Evolutionary conservation across 129 eudicot species (phyloP), one percentile per base, ranked within the genome.

Genomic region (Smallanthus sonchifolius): DNA sequence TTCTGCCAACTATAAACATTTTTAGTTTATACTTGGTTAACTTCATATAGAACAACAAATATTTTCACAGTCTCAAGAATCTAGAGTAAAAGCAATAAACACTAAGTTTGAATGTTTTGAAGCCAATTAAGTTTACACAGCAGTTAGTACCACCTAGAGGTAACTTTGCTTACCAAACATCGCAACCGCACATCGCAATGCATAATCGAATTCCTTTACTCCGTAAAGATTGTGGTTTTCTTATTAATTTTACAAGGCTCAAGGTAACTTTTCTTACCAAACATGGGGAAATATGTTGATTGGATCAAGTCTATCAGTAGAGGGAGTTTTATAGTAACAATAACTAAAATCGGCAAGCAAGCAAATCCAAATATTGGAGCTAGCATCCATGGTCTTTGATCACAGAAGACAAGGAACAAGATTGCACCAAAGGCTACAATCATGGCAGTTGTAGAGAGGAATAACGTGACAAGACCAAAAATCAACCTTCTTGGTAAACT

Each of bases 321-420:
- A 1, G 79, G 79, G 20, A 36, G 40, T 37, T 65, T 61, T 20
- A 75, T 5, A 20, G 14, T 8, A 13, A 20, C 54, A 5, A 39
- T 66, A 16, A 61, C 28, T 4, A 13, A 66, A 45, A 77, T 63
- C 0, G 76, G 64, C 28, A 69, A 72, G 61, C 39, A 48, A 64
- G 73, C 52, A 16, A 49, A 36, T 65, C 2, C 43, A 64, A 7
- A 20, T 14, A 75, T 7, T 13, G 64, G 63, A 45, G 60, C 47
- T 6, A 75, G 7, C 55, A 60, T 62, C 79, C 64, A 48, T 47
- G 72, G 63, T 67, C 60, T 64, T 19, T 67, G 57, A 67, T 67
- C 57, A 45, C 73, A 67, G 6, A 67, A 67, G 6, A 67, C 73
- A 28, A 67, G 73, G 35, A 45, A 65, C 28, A 75, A 49, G 59